Evolutionary conservation across 768 basidiomycete genomes (phyloP).

Genomic region (Suillus alpinus): DNA sequence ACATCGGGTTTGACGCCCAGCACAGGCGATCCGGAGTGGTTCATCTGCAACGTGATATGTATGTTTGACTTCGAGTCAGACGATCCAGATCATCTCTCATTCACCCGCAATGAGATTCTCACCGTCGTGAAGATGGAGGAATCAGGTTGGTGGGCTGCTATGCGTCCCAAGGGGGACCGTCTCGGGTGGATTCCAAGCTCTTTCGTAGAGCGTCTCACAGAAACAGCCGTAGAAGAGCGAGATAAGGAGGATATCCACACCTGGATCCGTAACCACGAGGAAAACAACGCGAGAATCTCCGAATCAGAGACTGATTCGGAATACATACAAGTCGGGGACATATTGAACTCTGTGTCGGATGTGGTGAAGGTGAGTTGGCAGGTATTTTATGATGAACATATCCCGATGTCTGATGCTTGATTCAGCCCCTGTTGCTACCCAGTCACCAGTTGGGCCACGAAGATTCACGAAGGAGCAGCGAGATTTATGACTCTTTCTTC

Average conservation of each 20-base stretch:
- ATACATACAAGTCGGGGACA: not conserved
- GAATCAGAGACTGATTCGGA: not conserved
- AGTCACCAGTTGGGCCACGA: not conserved
- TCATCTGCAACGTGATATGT: constrained; percentile 47
- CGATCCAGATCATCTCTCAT: constrained; percentile 60
- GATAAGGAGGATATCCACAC: constrained; percentile 3
- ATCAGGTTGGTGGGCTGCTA: constrained; percentile 82
- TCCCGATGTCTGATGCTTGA: not conserved
- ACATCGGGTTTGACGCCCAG: constrained; percentile 26
- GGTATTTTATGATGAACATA: not conserved
- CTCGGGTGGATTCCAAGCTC: constrained; percentile 79
- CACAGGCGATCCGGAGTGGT: constrained; percentile 29
- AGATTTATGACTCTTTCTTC: constrained; percentile 7
- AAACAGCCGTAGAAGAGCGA: not conserved
- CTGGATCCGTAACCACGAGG: constrained; percentile 41
- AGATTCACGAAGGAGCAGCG: not conserved
- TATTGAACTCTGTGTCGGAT: not conserved
- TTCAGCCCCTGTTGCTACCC: not conserved
- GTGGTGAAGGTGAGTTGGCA: not conserved
- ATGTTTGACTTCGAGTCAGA: constrained; percentile 64
- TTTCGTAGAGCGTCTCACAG: constrained; percentile 54
- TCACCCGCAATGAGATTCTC: constrained; percentile 65
- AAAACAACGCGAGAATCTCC: constrained; percentile 40
- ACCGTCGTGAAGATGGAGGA: constrained; percentile 66
- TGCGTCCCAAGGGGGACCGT: constrained; percentile 46